These are phyloP conservation scores for Selaginella moellendorffii DNA, from an alignment of 75 land plant genomes.

Conservation along the genomic window DNA sequence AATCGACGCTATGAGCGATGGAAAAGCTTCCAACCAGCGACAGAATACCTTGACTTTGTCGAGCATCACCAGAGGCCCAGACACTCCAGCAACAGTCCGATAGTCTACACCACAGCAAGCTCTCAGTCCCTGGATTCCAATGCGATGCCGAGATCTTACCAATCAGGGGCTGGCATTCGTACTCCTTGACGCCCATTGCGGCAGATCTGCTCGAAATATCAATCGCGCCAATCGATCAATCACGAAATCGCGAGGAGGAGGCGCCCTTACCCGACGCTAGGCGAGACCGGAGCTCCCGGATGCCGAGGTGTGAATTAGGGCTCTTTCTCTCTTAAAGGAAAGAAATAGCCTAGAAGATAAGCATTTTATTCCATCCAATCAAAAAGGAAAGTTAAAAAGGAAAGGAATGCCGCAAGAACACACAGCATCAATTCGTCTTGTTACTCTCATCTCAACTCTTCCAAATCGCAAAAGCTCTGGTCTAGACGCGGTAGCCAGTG, in stretches of 20 bases:
- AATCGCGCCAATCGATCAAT: too few species aligned
- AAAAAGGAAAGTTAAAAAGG: not conserved
- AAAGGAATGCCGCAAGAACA: not conserved
- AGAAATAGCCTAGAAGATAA: not conserved
- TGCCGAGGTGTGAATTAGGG: not conserved
- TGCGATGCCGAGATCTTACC: conserved; percentile 1
- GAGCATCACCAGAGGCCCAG: conserved; percentile 90
- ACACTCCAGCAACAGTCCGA: conserved; percentile 94
- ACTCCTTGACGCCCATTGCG: not conserved
- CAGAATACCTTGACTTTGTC: conserved; percentile 99
- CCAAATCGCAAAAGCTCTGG: too few species aligned
- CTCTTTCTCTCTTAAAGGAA: too few species aligned
- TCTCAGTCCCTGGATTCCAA: too few species aligned
- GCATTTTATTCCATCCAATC: not conserved
- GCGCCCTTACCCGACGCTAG: too few species aligned
- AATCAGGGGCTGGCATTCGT: conserved; percentile 15
- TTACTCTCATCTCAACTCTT: too few species aligned
- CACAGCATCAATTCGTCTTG: too few species aligned
- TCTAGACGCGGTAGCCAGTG: conserved; percentile 59
- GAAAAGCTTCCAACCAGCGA: not conserved
- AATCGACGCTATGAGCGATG: not conserved
- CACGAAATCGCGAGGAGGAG: too few species aligned
- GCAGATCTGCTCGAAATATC: not conserved
- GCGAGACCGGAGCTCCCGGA: too few species aligned
- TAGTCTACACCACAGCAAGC: conserved; percentile 45